phyloP scores from a whole-genome alignment of 2,329 filamentous ascomycete genomes.

The Sclerotinia glacialis region DNA sequence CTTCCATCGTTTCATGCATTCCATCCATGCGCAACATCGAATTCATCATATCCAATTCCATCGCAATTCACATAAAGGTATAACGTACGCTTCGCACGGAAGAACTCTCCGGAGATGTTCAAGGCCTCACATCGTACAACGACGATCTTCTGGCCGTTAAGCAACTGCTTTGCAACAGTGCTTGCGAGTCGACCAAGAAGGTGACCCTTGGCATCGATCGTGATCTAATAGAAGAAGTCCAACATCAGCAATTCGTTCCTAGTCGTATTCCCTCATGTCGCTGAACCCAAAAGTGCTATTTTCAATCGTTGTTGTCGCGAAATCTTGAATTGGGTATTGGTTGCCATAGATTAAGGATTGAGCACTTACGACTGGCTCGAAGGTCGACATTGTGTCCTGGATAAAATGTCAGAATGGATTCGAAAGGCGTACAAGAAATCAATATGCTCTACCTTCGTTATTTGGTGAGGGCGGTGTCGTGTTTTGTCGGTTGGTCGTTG shows the following conservation, averaged over 20 bases:
- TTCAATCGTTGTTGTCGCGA: slow-evolving; percentile 20
- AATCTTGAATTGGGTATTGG: slow-evolving; percentile 20
- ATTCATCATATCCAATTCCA: slow-evolving; percentile 24
- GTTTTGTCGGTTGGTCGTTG: slow-evolving; percentile 35
- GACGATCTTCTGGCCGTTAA: slow-evolving; percentile 99
- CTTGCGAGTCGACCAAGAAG: slow-evolving; percentile 98
- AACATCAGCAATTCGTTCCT: slow-evolving; percentile 38
- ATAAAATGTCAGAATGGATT: slow-evolving; percentile 38
- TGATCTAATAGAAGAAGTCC: slow-evolving; percentile 61
- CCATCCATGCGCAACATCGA: slow-evolving; percentile 23
- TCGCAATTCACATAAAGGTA: slow-evolving; percentile 20
- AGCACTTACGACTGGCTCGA: slow-evolving; percentile 67
- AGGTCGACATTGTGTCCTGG: slow-evolving; percentile 60
- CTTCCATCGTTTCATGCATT: slow-evolving; percentile 26
- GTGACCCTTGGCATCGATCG: slow-evolving; percentile 99
- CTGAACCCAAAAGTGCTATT: slow-evolving; percentile 17
- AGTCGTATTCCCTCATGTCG: slow-evolving; percentile 28
- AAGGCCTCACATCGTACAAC: slow-evolving; percentile 97
- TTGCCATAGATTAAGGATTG: slow-evolving; percentile 18
- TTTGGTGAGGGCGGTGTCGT: slow-evolving; percentile 39
- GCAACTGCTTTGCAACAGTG: slow-evolving; percentile 98
- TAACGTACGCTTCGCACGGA: slow-evolving; percentile 98
- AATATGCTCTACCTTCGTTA: slow-evolving; percentile 40
- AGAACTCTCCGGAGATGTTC: slow-evolving; percentile 99
- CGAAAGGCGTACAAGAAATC: slow-evolving; percentile 1